These are phyloP conservation scores for Schwanniomyces etchellsii DNA, from an alignment of 1,139 yeast species.

Conservation along the genomic window DNA sequence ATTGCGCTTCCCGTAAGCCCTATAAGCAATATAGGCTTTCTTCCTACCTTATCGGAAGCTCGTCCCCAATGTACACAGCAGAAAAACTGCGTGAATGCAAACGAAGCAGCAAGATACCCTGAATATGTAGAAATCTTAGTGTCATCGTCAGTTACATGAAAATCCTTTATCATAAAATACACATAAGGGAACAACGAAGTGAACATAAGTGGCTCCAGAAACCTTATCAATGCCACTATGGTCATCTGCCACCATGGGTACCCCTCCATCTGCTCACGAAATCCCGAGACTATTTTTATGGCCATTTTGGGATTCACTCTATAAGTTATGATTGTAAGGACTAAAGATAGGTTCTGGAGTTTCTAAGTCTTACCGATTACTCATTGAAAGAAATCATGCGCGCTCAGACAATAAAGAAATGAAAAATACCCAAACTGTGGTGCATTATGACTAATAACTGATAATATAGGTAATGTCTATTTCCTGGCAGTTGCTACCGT, in stretches of 20 bases:
- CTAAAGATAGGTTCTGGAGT: no score
- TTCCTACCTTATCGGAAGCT: constrained; percentile 26
- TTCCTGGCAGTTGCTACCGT: no score
- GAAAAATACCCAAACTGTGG: no score
- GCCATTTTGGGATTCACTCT: no score
- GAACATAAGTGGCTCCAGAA: constrained; percentile 34
- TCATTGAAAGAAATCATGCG: no score
- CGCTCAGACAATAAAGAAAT: no score
- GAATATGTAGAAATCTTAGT: constrained; percentile 32
- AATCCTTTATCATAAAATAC: constrained; percentile 36
- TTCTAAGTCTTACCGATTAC: no score
- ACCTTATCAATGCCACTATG: constrained; percentile 26
- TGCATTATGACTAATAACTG: no score
- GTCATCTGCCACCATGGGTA: constrained; percentile 32
- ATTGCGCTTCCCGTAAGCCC: constrained; percentile 29
- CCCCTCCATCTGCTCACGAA: constrained; percentile 23
- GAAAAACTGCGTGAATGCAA: constrained; percentile 32
- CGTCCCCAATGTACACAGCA: constrained; percentile 35
- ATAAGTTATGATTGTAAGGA: no score
- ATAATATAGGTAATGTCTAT: no score
- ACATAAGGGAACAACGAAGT: constrained; percentile 36
- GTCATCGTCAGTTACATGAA: constrained; percentile 27
- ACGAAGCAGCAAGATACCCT: constrained; percentile 32
- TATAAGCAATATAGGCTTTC: constrained; percentile 25
- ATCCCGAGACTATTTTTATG: no score